Base-by-base conservation (phyloP, 495 filamentous ascomycete genomes). In the Penicillium subrubescens region DNA sequence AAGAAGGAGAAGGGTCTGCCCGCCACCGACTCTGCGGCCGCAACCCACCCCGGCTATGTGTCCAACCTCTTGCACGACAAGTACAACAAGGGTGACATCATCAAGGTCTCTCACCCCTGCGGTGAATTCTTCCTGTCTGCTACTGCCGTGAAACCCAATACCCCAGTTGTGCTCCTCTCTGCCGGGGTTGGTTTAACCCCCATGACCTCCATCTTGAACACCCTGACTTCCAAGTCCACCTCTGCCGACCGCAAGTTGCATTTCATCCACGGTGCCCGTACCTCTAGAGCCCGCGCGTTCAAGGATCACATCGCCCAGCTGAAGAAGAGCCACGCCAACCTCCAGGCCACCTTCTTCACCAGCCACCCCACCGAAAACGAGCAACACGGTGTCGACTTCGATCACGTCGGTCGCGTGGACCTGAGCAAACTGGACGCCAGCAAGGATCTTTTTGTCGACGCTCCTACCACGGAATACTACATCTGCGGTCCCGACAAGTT, bases 161-260 rank as follows among this genome's bases (percentile, higher is more conserved):
- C 78, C 73, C 83, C 77, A 61, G 66, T 93, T n/a, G 90, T 89
- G 2, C 79, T 92, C 60, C 81, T 93, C 67, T 87, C 87, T 4
- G 89, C 87, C 15, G 90, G 90, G 15, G 87, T 91, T 5, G 90
- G 90, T 41, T 73, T 90, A 37, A 89, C 90, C 5, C 86, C 88
- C 1, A 79, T 92, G 77, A 79, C 88, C 21, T 83, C 87, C 44
- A 92, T 92, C 51, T 75, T 91, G 63, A 89, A 91, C 75, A 81
- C 84, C 14, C 71, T 87, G 51, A 70, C 80, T 5, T 73, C 78
- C 37, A 71, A 76, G 3, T 65, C 70, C 3, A 53, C 67, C 19
- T 48, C 51, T 21, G 27, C 79, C 6, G 60, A 64, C 14, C 81
- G 85, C 60, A 81, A 74, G 55, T 76, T 92, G 50, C 81, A 84